phyloP scores from a whole-genome alignment of 2,329 filamentous ascomycete species.

The Cercospora nicotianae region DNA sequence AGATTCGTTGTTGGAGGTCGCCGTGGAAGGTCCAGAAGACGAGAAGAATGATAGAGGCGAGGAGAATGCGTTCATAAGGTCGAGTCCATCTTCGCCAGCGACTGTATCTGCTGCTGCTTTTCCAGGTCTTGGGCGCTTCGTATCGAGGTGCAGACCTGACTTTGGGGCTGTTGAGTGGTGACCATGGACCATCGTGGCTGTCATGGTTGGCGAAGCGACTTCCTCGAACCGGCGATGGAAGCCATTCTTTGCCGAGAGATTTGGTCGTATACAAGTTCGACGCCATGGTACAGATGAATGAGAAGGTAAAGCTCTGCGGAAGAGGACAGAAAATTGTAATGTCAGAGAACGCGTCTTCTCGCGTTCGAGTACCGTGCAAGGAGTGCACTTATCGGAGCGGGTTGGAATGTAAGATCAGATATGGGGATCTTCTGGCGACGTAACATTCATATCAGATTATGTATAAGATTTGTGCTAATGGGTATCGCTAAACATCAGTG shows the following conservation, averaged over 20 bases:
- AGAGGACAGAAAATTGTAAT: neutral
- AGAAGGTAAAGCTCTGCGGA: neutral
- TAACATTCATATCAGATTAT: neutral
- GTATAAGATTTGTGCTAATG: neutral
- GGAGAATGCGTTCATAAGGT: constrained; percentile 8
- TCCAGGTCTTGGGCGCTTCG: neutral
- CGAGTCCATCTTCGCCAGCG: constrained; percentile 10
- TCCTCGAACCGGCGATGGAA: constrained; percentile 12
- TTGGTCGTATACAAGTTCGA: constrained; percentile 19
- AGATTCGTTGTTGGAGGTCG: constrained; percentile 4
- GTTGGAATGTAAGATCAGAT: neutral
- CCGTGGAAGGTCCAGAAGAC: constrained; percentile 3
- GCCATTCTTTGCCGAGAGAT: constrained; percentile 18
- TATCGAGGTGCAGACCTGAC: neutral
- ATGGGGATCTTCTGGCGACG: neutral
- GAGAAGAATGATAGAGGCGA: constrained; percentile 1
- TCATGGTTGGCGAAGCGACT: neutral
- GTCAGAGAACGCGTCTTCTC: neutral
- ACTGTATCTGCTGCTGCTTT: neutral
- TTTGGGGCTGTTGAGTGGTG: constrained; percentile 7
- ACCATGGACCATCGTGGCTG: constrained; percentile 7
- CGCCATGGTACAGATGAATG: constrained; percentile 1
- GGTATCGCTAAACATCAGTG: neutral
- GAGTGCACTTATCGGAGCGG: neutral
- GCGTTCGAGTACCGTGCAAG: neutral